These are phyloP conservation scores for Candida patagonica DNA, from an alignment of 805 yeast species.

Conservation along the genomic window DNA sequence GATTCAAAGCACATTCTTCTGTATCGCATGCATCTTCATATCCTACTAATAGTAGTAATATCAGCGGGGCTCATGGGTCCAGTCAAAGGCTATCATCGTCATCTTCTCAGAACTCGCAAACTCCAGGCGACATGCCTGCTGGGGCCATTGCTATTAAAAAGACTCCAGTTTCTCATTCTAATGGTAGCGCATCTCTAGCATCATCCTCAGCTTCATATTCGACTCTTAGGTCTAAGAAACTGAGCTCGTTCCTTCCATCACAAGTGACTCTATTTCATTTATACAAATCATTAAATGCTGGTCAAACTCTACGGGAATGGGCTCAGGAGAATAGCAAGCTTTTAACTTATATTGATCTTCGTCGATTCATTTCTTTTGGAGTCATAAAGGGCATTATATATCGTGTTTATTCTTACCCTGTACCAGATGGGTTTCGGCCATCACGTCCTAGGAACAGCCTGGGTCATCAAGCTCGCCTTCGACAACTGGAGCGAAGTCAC, in stretches of 20 bases:
- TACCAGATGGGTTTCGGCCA: slow-evolving; percentile 27
- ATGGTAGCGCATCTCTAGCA: slow-evolving; percentile 1
- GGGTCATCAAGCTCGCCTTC: not conserved
- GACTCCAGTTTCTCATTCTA: not conserved
- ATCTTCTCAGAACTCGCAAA: not conserved
- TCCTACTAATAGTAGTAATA: slow-evolving; percentile 2
- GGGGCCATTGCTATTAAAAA: not conserved
- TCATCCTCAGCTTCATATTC: slow-evolving; percentile 21
- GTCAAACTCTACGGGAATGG: slow-evolving; percentile 75
- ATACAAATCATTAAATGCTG: slow-evolving; percentile 70
- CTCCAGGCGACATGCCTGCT: not conserved
- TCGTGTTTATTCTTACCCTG: slow-evolving; percentile 69
- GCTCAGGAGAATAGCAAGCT: slow-evolving; percentile 51
- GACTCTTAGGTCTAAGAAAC: slow-evolving; percentile 6
- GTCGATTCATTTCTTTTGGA: slow-evolving; percentile 84
- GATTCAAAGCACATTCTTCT: not conserved
- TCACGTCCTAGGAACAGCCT: slow-evolving; percentile 2
- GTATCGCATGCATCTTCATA: slow-evolving; percentile 1
- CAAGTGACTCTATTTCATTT: slow-evolving; percentile 45
- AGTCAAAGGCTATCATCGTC: not conserved
- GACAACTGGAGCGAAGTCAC: not conserved
- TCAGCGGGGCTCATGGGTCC: not conserved
- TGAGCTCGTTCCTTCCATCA: slow-evolving; percentile 6
- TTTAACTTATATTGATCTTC: slow-evolving; percentile 61
- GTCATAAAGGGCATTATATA: slow-evolving; percentile 72